Evolutionary conservation across 2,329 filamentous ascomycete species (phyloP).

Genomic region (Microdochium trichocladiopsis): DNA sequence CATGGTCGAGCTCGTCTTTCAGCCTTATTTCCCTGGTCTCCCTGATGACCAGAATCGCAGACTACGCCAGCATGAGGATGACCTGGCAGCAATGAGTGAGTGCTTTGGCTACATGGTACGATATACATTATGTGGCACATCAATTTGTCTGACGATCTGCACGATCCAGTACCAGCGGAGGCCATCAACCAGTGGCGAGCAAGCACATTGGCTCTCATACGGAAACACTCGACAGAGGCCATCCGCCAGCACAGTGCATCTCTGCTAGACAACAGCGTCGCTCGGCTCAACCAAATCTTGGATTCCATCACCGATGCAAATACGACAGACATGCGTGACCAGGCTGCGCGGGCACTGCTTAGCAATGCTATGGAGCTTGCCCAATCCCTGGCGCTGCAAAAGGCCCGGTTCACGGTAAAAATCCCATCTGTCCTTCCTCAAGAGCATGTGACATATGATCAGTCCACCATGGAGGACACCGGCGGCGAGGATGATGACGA

Average conservation of each 20-base stretch:
- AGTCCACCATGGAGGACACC: slow-evolving; percentile 57
- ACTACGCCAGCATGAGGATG: slow-evolving; percentile 40
- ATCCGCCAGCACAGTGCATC: slow-evolving; percentile 37
- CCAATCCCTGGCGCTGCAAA: slow-evolving; percentile 49
- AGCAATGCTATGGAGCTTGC: slow-evolving; percentile 47
- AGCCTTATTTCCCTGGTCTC: slow-evolving; percentile 57
- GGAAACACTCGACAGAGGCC: slow-evolving; percentile 40
- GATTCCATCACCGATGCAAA: slow-evolving; percentile 37
- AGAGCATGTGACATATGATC: slow-evolving; percentile 49
- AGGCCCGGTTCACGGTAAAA: slow-evolving; percentile 46
- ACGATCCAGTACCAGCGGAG: slow-evolving; percentile 32
- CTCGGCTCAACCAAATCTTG: slow-evolving; percentile 40
- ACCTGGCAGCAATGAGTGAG: slow-evolving; percentile 38
- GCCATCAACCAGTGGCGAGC: slow-evolving; percentile 61
- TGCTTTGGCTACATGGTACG: no score
- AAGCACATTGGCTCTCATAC: slow-evolving; percentile 52
- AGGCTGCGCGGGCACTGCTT: slow-evolving; percentile 45
- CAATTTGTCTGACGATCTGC: no score
- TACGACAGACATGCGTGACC: slow-evolving; percentile 37
- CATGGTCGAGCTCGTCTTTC: slow-evolving; percentile 55
- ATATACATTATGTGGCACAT: no score
- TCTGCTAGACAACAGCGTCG: slow-evolving; percentile 34
- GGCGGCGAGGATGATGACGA: slow-evolving; percentile 54
- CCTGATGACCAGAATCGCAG: slow-evolving; percentile 43
- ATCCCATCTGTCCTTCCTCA: slow-evolving; percentile 48